phyloP scores from a whole-genome alignment of 106 monocot species.

The Vanilla planifolia region DNA sequence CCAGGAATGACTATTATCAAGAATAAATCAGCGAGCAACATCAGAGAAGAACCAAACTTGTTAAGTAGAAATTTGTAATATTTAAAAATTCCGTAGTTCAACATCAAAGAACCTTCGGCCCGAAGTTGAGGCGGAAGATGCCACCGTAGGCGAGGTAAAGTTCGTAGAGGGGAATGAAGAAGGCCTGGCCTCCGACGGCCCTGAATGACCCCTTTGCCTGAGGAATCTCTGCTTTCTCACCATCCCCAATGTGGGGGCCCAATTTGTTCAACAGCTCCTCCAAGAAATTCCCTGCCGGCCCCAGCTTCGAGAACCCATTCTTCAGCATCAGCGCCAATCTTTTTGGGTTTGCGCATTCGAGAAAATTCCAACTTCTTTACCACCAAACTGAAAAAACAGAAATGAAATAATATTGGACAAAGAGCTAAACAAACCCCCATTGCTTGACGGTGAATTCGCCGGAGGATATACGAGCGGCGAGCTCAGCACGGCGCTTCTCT shows the following conservation, averaged over 20 bases:
- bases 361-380: background rate
- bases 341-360: background rate
- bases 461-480: conserved; percentile 76
- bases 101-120: conserved; percentile 56
- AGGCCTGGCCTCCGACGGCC: conserved; percentile 57
- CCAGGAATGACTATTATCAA: conserved; percentile 66
- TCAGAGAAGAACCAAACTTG: background rate
- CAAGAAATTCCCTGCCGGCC: conserved; percentile 30
- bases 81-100: too few relatives aligned
- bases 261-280: conserved; percentile 24
- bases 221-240: conserved; percentile 40
- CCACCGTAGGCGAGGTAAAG: conserved; percentile 87
- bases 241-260: conserved; percentile 5
- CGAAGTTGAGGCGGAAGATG: conserved; percentile 88
- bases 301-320: conserved; percentile 38
- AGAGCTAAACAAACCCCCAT: conserved; percentile 22
- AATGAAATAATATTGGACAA: background rate
- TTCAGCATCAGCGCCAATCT: conserved; percentile 17
- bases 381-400: background rate
- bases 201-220: conserved; percentile 62
- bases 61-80: background rate
- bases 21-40: background rate
- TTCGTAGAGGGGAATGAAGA: conserved; percentile 83
- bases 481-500: conserved; percentile 69
- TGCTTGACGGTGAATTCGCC: conserved; percentile 81